Evolutionary conservation across 768 basidiomycete species (phyloP).

Genomic region (Ramaria rubella): DNA sequence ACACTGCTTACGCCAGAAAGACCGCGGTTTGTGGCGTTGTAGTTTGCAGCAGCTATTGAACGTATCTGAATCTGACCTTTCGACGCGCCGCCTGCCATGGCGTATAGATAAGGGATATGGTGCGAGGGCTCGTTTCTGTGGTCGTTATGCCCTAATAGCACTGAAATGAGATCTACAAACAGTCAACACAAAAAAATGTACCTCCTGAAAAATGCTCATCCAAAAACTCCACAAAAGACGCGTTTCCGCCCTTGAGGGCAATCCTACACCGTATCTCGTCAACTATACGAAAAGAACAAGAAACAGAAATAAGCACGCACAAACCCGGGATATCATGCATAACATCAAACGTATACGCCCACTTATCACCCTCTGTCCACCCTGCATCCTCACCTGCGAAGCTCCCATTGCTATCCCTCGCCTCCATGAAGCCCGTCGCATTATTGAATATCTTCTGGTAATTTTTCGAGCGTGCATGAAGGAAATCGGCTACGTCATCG

Average conservation of each 20-base stretch:
- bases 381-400: conserved; percentile 67
- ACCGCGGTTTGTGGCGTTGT: conserved; percentile 61
- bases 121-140: conserved; percentile 87
- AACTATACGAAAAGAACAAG: too few species aligned
- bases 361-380: conserved; percentile 79
- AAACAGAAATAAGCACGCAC: neutral
- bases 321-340: conserved; percentile 65
- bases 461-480: conserved; percentile 47
- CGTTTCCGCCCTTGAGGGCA: conserved; percentile 56
- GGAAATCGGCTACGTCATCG: conserved; percentile 40
- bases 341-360: conserved; percentile 76
- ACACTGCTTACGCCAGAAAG: conserved; percentile 65
- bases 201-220: conserved; percentile 48
- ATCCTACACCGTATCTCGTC: too few species aligned
- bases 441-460: conserved; percentile 65
- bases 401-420: conserved; percentile 55
- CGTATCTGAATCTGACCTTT: conserved; percentile 66
- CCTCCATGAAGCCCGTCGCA: conserved; percentile 77
- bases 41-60: conserved; percentile 55
- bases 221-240: conserved; percentile 56
- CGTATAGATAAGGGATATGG: conserved; percentile 79
- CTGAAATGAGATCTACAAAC: neutral
- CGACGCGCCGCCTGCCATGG: conserved; percentile 61
- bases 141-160: conserved; percentile 59
- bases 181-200: conserved; percentile 17